Evolutionary conservation across 2,329 filamentous ascomycete species (phyloP).

Genomic region (Colletotrichum navitas): DNA sequence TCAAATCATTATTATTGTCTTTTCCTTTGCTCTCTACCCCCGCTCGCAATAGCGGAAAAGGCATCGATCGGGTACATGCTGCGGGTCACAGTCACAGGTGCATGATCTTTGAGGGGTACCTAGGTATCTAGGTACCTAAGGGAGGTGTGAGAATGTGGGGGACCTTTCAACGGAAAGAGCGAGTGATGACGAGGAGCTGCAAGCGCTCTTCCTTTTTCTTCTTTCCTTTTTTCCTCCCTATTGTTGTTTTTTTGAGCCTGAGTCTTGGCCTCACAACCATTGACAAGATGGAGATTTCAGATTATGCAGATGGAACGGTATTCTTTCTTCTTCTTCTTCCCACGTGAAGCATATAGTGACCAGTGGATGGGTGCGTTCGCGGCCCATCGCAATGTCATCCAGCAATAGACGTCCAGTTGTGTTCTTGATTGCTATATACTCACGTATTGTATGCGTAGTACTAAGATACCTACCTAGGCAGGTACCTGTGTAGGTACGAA

Average conservation of each 20-base stretch:
- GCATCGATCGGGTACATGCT: background rate
- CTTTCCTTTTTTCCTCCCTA: conserved; percentile 11
- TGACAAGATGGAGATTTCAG: background rate
- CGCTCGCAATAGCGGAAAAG: background rate
- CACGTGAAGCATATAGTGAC: too few relatives aligned
- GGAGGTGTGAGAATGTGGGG: conserved; percentile 11
- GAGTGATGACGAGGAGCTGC: background rate
- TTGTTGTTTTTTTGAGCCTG: background rate
- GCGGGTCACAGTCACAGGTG: conserved; percentile 22
- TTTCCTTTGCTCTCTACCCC: background rate
- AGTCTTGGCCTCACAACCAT: background rate
- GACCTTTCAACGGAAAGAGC: conserved; percentile 17
- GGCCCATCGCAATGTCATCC: too few relatives aligned
- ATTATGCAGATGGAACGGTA: background rate
- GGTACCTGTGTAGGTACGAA: too few relatives aligned
- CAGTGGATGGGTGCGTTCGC: too few relatives aligned
- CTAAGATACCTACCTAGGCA: too few relatives aligned
- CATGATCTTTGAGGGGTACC: background rate
- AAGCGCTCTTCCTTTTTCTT: conserved; percentile 9
- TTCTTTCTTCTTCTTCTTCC: background rate
- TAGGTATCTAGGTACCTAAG: background rate
- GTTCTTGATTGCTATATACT: too few relatives aligned
- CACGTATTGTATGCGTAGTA: too few relatives aligned
- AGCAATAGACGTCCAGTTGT: too few relatives aligned
- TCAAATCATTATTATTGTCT: background rate